Evolutionary conservation across 2,329 filamentous ascomycete genomes (phyloP).

Genomic region (Rhynchosporium agropyri): DNA sequence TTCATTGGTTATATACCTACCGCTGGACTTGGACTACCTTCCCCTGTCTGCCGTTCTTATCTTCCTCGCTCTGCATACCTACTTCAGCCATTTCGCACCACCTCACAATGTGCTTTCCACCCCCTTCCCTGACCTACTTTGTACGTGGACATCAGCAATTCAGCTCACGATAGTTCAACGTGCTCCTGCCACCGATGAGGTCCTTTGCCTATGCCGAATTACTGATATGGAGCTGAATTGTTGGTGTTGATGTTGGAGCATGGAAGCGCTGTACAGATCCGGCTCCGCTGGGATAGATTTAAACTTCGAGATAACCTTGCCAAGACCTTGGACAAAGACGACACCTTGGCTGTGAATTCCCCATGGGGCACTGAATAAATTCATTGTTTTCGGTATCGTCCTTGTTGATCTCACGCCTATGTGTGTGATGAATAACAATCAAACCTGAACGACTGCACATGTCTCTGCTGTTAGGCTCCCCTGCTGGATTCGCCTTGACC

Average conservation of each 20-base stretch:
- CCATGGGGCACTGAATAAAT: slow-evolving; percentile 12
- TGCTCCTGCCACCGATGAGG: no score
- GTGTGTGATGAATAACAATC: neutral
- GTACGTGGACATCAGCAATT: no score
- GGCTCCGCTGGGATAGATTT: slow-evolving; percentile 1
- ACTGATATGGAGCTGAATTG: no score
- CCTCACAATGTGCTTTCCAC: no score
- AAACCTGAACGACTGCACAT: slow-evolving; percentile 2
- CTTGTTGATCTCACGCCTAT: neutral
- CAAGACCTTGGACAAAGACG: slow-evolving; percentile 15
- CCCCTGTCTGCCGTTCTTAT: no score
- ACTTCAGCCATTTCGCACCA: no score
- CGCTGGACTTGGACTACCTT: no score
- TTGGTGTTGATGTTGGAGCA: neutral
- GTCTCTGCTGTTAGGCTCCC: slow-evolving; percentile 20
- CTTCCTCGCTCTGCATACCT: no score
- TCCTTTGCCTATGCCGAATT: no score
- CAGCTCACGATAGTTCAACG: no score
- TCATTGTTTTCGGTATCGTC: neutral
- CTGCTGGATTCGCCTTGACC: slow-evolving; percentile 25
- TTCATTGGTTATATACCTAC: no score
- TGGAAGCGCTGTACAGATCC: neutral
- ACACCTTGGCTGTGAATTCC: slow-evolving; percentile 3
- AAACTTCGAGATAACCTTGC: slow-evolving; percentile 5
- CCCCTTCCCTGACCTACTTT: no score